Conservation (phyloP, 805 yeast species). For the Metschnikowia continentalis region DNA sequence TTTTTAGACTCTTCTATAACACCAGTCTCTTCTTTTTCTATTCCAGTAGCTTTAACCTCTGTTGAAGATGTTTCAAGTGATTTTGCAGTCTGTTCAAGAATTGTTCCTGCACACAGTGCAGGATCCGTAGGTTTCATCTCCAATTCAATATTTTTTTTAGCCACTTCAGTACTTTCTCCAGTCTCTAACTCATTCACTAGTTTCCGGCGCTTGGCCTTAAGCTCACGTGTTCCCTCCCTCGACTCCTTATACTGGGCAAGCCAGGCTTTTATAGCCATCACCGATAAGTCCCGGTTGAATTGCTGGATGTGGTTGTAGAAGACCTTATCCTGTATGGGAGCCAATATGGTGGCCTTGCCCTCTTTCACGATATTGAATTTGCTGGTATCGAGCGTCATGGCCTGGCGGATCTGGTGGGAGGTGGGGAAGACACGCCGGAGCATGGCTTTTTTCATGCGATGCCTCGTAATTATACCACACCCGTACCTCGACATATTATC, state of each 20-base stretch:
- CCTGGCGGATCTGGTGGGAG: not conserved
- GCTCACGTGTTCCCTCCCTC: slow-evolving; percentile 24
- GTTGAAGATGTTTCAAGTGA: too few species aligned
- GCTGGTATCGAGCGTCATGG: slow-evolving; percentile 21
- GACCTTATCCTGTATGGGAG: slow-evolving; percentile 77
- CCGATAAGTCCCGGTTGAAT: slow-evolving; percentile 88
- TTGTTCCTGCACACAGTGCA: too few species aligned
- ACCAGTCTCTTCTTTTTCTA: too few species aligned
- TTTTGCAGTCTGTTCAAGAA: too few species aligned
- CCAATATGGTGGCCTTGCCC: slow-evolving; percentile 80
- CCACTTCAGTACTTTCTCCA: not conserved
- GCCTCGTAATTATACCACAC: not conserved
- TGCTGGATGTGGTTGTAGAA: slow-evolving; percentile 97
- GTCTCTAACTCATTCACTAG: not conserved
- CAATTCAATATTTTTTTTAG: too few species aligned
- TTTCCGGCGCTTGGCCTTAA: slow-evolving; percentile 16
- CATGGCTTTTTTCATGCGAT: slow-evolving; percentile 3
- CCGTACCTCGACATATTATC: not conserved
- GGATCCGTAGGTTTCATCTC: not conserved
- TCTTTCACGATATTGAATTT: slow-evolving; percentile 48
- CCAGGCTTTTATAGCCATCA: slow-evolving; percentile 85
- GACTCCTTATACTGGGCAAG: slow-evolving; percentile 51
- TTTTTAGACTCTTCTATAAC: too few species aligned
- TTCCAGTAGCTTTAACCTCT: too few species aligned
- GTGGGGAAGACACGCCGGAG: slow-evolving; percentile 2